Conservation (phyloP, 139 green algal species). For the Haematococcus sp. region DNA sequence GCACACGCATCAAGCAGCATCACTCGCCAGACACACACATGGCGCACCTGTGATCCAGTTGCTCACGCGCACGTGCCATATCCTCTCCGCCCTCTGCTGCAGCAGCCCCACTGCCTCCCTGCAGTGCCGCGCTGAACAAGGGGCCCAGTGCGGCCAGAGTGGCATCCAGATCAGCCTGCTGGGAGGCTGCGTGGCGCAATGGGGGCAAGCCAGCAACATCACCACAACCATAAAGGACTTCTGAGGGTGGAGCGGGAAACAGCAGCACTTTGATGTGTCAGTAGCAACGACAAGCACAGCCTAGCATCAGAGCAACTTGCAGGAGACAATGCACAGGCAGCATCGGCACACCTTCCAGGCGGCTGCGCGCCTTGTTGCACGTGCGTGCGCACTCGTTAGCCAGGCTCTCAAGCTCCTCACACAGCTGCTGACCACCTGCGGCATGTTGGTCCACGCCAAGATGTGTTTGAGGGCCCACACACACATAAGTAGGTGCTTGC, state of each 20-base stretch:
- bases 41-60: slow-evolving; percentile 8
- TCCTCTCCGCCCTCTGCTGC: neutral
- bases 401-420: slow-evolving; percentile 39
- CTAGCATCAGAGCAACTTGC: too few relatives aligned
- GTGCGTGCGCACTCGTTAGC: slow-evolving; percentile 35
- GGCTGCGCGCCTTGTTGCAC: slow-evolving; percentile 23
- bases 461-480: too few relatives aligned
- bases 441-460: too few relatives aligned
- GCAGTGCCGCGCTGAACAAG: slow-evolving; percentile 21
- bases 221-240: too few relatives aligned
- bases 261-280: too few relatives aligned
- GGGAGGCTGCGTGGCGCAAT: slow-evolving; percentile 17
- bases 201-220: neutral
- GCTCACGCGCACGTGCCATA: neutral
- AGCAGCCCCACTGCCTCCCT: neutral
- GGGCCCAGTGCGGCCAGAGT: slow-evolving; percentile 13
- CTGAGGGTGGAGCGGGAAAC: too few relatives aligned
- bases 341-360: slow-evolving; percentile 23
- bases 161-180: slow-evolving; percentile 28
- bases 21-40: neutral
- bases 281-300: too few relatives aligned
- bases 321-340: too few relatives aligned
- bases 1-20: too few relatives aligned
- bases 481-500: too few relatives aligned
- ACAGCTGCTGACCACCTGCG: slow-evolving; percentile 30